Percentiles rank a stretch among this genome's conserved stretches.
Evolutionary conservation across 2,329 filamentous ascomycete genomes (phyloP).

Genomic region (Fusarium ambrosium): DNA sequence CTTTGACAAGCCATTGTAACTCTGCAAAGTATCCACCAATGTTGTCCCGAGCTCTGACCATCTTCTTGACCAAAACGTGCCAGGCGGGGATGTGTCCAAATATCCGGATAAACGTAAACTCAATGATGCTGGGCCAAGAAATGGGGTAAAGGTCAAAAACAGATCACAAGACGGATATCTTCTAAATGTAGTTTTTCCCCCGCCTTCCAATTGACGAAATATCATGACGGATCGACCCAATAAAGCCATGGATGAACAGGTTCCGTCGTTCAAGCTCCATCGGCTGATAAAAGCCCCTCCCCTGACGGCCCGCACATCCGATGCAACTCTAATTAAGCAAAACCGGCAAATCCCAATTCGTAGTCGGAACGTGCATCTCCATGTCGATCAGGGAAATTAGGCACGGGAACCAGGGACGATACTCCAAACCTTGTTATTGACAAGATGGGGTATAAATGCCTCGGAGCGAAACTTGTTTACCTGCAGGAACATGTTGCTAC

Average conservation of each 20-base stretch:
- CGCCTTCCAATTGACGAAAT: neutral
- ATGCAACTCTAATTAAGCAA: neutral
- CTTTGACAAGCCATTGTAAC: neutral
- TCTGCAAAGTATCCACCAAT: neutral
- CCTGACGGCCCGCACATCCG: neutral
- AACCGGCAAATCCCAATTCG: neutral
- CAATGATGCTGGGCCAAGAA: neutral
- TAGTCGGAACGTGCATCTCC: neutral
- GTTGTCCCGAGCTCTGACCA: neutral
- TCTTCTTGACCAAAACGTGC: neutral
- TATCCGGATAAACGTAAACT: neutral
- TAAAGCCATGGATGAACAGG: constrained; percentile 9
- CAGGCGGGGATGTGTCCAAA: neutral
- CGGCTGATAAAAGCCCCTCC: neutral
- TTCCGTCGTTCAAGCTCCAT: constrained; percentile 6
- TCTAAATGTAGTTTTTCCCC: neutral
- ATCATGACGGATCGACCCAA: neutral
- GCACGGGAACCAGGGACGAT: neutral
- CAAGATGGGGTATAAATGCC: constrained; percentile 6
- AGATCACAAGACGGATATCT: neutral
- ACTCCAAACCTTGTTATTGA: neutral
- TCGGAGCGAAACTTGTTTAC: neutral
- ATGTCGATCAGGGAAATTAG: neutral
- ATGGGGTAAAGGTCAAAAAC: neutral
- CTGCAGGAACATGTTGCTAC: neutral